A percentile compares a stretch with the other conserved stretches of the same genome.
phyloP scores from a whole-genome alignment of 495 filamentous ascomycete species.

The Aspergillus nidulans region DNA sequence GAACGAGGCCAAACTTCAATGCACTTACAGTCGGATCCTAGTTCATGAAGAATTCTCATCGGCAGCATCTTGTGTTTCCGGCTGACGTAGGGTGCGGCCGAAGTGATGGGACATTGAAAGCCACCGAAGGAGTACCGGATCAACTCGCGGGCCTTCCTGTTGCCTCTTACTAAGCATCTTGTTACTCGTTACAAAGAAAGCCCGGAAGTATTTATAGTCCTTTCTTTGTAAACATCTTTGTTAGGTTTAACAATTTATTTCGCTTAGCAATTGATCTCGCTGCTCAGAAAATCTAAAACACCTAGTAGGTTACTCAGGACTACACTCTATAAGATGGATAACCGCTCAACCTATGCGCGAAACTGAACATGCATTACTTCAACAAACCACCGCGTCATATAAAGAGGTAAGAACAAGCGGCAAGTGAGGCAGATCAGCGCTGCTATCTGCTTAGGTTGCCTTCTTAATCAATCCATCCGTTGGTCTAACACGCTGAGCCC shows the following conservation, averaged over 20 bases:
- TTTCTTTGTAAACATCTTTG: not conserved
- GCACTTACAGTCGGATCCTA: constrained; percentile 36
- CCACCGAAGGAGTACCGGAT: constrained; percentile 12
- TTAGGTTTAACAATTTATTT: not conserved
- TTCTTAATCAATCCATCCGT: constrained; percentile 59
- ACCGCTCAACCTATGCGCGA: not conserved
- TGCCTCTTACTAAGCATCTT: constrained; percentile 23
- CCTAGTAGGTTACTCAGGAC: not conserved
- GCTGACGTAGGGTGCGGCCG: constrained; percentile 2
- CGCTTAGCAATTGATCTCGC: not conserved
- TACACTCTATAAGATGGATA: constrained; percentile 1
- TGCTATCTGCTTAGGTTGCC: constrained; percentile 18
- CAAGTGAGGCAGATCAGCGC: not conserved
- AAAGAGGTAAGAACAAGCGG: not conserved
- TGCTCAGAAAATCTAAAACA: too few species aligned
- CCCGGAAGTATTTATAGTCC: not conserved
- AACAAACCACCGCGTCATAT: not conserved
- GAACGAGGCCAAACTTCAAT: not conserved
- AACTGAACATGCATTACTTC: not conserved
- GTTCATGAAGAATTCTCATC: constrained; percentile 26
- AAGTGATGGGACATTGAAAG: constrained; percentile 2
- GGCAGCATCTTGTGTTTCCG: constrained; percentile 39
- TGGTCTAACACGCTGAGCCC: constrained; percentile 65
- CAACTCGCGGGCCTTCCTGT: constrained; percentile 17
- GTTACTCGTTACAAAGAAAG: not conserved